Evolutionary conservation across 2,329 filamentous ascomycete species (phyloP), one percentile per base, ranked within the genome.

Genomic region (Raffaelea ambrosiae): DNA sequence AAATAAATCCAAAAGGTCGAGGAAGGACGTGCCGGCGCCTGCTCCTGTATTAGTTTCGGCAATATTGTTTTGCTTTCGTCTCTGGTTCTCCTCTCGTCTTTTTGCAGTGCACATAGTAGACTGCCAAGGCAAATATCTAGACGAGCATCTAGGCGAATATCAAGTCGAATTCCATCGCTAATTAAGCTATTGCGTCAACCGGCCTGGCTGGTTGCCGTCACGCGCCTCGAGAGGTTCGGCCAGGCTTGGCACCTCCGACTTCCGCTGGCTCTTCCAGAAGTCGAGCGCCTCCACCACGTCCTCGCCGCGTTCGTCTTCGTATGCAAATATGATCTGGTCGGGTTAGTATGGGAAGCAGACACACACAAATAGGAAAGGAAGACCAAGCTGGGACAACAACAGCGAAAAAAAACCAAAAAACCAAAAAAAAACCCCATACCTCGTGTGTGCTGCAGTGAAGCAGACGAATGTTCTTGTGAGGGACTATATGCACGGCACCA

Each of bases 401-500:
- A 35, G 22, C 43, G 10, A 19, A 40, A 39, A 35, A 41, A 8
- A 40, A 41, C 40, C 42, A 20, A 26, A 39, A 46, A 21, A 35
- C 33, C 18, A 49, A 21, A 31, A 11, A 29, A 18, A 19, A 29
- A 35, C 47, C 49, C 65, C 79, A 69, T 71, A 95, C 93, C 83
- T 98, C 93, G 72, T 95, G 83, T 50, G 91, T 95, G 59, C 88
- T 95, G 64, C 89, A 91, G 69, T 98, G 93, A 57, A 98, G 74
- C 89, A 97, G 96, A 60, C 93, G 82, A 59, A 96, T 94, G 61
- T 95, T 96, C 76, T 88, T 94, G 61, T 90, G 89, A 49, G 90
- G 94, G 63, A 97, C 86, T 58, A 98, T 95, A 64, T 96, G 90
- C 54, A 97, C 89, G 51, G 88, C 87, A 54, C 89, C 88, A 45